phyloP scores from a whole-genome alignment of 352 stramenopile species.

The Globisporangium viniferum region DNA sequence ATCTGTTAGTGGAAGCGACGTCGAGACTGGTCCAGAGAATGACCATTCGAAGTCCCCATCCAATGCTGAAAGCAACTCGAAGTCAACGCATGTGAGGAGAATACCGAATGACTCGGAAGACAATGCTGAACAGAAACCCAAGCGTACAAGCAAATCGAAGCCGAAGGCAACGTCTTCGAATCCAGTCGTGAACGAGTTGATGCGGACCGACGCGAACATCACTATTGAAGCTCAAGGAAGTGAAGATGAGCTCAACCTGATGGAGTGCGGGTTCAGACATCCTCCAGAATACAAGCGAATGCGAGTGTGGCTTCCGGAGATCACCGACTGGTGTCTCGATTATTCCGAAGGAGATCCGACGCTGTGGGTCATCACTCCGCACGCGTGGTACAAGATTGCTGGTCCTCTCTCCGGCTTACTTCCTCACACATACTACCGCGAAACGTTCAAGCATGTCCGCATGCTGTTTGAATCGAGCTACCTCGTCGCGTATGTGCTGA shows the following conservation, averaged over 20 bases:
- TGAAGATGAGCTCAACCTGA: constrained; percentile 66
- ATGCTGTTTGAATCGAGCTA: constrained; percentile 83
- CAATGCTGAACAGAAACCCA: constrained; percentile 2
- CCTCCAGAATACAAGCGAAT: constrained; percentile 52
- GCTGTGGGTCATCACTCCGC: constrained; percentile 79
- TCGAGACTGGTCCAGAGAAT: constrained; percentile 24
- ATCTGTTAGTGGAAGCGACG: constrained; percentile 29
- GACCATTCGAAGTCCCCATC: not conserved
- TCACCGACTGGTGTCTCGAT: constrained; percentile 86
- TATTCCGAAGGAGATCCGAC: constrained; percentile 83
- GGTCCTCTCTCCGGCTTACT: constrained; percentile 72
- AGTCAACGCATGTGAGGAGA: not conserved
- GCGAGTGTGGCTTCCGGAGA: constrained; percentile 80
- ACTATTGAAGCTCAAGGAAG: constrained; percentile 44
- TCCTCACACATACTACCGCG: constrained; percentile 64
- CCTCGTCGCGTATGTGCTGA: constrained; percentile 80
- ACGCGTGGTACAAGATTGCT: constrained; percentile 85
- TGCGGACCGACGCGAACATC: constrained; percentile 64
- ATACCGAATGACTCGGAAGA: constrained; percentile 1
- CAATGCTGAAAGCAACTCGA: not conserved
- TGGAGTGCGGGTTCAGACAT: constrained; percentile 80
- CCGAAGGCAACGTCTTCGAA: constrained; percentile 21
- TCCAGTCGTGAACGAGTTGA: constrained; percentile 65
- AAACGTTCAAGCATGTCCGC: constrained; percentile 70
- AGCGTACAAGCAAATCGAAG: constrained; percentile 13